Percentiles rank a stretch among this genome's conserved stretches.
These are phyloP conservation scores for Colletotrichum higginsianum DNA, from an alignment of 2,329 filamentous ascomycete genomes.

Conservation along the genomic window DNA sequence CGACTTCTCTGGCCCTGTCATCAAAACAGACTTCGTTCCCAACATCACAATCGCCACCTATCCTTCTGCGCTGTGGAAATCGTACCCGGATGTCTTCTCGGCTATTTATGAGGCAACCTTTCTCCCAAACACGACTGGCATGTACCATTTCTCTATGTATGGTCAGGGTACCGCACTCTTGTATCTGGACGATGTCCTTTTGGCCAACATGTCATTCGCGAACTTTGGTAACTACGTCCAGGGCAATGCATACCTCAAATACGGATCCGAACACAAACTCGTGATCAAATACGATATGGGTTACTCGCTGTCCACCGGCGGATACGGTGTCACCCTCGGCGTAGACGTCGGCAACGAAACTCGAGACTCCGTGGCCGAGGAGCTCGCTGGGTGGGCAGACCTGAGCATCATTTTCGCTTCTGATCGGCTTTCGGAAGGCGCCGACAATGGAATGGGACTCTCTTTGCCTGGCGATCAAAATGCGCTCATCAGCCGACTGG, in stretches of 20 bases:
- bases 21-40: background rate
- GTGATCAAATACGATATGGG: conserved; percentile 9
- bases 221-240: conserved; percentile 21
- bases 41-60: too few relatives aligned
- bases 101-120: conserved; percentile 44
- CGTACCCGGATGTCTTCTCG: conserved; percentile 43
- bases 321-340: conserved; percentile 19
- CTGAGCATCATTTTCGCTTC: conserved; percentile 18
- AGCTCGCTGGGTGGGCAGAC: conserved; percentile 16
- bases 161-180: conserved; percentile 53
- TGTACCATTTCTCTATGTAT: conserved; percentile 52
- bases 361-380: background rate
- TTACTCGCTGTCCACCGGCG: conserved; percentile 19
- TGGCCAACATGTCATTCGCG: conserved; percentile 46
- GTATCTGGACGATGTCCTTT: conserved; percentile 49
- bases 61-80: background rate
- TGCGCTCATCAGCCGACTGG: conserved; percentile 8
- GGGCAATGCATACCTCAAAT: too few relatives aligned
- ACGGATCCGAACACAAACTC: background rate
- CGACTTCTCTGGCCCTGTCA: conserved; percentile 9
- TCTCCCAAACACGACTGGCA: conserved; percentile 41
- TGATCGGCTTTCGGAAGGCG: conserved; percentile 16
- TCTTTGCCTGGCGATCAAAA: conserved; percentile 18
- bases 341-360: conserved; percentile 14
- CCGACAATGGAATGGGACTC: conserved; percentile 14